Conservation (phyloP, 208 protist species). For the Crithidia mellificae region DNA sequence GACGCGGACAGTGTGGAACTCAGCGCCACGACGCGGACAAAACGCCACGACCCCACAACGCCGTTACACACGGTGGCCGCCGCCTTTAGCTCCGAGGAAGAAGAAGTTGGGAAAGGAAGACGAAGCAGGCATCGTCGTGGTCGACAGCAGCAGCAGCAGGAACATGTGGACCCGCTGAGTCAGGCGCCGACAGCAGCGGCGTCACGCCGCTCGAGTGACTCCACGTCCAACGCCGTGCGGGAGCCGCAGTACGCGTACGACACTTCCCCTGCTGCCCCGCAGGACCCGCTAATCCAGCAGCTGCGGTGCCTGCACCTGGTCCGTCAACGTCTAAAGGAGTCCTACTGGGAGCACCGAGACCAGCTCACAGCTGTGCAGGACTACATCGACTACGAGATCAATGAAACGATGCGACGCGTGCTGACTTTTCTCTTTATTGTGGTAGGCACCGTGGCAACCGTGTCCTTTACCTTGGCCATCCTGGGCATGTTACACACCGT, state of each 20-base stretch:
- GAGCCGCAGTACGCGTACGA: neutral
- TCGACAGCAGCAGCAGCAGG: neutral
- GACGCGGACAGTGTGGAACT: no score
- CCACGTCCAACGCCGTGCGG: no score
- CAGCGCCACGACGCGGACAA: neutral
- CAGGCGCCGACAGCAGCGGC: no score
- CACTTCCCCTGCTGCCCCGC: neutral
- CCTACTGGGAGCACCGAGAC: constrained; percentile 45
- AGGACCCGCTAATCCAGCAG: constrained; percentile 27
- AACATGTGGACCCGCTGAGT: no score
- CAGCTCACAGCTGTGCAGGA: constrained; percentile 47
- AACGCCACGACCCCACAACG: neutral
- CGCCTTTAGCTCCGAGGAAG: neutral
- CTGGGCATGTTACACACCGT: constrained; percentile 53
- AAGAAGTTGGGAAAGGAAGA: no score
- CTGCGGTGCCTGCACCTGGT: constrained; percentile 58
- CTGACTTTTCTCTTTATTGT: constrained; percentile 55
- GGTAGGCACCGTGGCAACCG: constrained; percentile 42
- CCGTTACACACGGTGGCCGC: no score
- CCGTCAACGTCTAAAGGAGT: constrained; percentile 43
- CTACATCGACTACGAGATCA: constrained; percentile 63
- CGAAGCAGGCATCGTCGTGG: no score
- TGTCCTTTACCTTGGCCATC: constrained; percentile 50
- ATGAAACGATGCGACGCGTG: constrained; percentile 37
- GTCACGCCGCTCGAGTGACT: no score